Percentiles rank a stretch among this genome's conserved stretches.
These are phyloP conservation scores for Leccinum pallidistipes DNA, from an alignment of 1,284 basidiomycete genomes.

Conservation along the genomic window DNA sequence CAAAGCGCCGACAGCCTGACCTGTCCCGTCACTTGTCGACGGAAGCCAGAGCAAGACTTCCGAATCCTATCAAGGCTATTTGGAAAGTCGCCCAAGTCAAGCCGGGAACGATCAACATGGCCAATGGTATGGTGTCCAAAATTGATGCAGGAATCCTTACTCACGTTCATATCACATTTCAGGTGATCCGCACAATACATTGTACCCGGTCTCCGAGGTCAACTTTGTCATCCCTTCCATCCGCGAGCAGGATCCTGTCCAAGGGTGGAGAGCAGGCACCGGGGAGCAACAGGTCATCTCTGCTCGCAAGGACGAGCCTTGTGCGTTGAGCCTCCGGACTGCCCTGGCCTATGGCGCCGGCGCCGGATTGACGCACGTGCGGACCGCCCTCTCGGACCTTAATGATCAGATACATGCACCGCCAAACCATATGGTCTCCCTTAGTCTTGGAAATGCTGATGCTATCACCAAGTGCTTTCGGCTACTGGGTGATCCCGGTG, in stretches of 20 bases:
- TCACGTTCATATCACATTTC: neutral
- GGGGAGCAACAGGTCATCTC: constrained; percentile 31
- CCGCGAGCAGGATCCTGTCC: constrained; percentile 27
- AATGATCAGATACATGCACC: constrained; percentile 34
- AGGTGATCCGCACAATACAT: constrained; percentile 33
- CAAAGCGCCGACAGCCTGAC: constrained; percentile 32
- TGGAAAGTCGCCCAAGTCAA: constrained; percentile 36
- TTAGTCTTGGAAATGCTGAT: constrained; percentile 38
- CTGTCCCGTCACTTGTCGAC: constrained; percentile 31
- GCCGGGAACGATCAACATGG: constrained; percentile 37
- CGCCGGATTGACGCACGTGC: constrained; percentile 30
- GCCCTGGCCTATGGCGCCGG: constrained; percentile 34
- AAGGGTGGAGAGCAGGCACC: constrained; percentile 27
- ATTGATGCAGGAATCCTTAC: constrained; percentile 1
- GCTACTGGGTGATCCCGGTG: constrained; percentile 49
- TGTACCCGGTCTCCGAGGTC: constrained; percentile 32
- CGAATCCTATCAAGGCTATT: constrained; percentile 35
- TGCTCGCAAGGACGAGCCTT: constrained; percentile 31
- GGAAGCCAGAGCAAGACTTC: constrained; percentile 33
- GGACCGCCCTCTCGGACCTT: constrained; percentile 31
- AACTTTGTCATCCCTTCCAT: constrained; percentile 36
- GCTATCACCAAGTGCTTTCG: constrained; percentile 41
- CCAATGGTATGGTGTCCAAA: constrained; percentile 24
- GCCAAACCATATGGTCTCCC: constrained; percentile 32
- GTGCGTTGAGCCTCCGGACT: constrained; percentile 30